These are phyloP conservation scores for Septoria linicola DNA, from an alignment of 2,329 filamentous ascomycete genomes.

Conservation along the genomic window DNA sequence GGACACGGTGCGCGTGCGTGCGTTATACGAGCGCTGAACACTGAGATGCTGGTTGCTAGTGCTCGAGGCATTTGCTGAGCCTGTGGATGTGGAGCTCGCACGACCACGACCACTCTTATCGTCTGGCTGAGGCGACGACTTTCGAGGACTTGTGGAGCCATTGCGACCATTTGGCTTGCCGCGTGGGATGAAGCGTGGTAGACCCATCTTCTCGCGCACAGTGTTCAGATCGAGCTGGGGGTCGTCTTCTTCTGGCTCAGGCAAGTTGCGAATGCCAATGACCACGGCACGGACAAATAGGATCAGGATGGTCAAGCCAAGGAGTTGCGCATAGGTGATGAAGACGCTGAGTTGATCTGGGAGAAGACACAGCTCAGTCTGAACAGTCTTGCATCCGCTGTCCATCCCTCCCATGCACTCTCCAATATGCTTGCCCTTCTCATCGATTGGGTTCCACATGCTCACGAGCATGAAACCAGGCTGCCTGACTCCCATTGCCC, in stretches of 20 bases:
- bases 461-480: slow-evolving; percentile 88
- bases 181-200: slow-evolving; percentile 10
- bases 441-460: slow-evolving; percentile 86
- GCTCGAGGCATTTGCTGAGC: slow-evolving; percentile 24
- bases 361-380: slow-evolving; percentile 86
- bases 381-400: slow-evolving; percentile 59
- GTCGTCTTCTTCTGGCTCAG: slow-evolving; percentile 15
- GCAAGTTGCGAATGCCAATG: slow-evolving; percentile 32
- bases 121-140: slow-evolving; percentile 19
- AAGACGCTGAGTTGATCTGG: slow-evolving; percentile 86
- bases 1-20: slow-evolving; percentile 42
- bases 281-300: slow-evolving; percentile 49
- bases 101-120: slow-evolving; percentile 33
- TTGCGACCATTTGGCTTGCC: slow-evolving; percentile 25
- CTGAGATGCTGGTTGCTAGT: slow-evolving; percentile 28
- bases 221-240: slow-evolving; percentile 12
- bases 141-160: slow-evolving; percentile 29
- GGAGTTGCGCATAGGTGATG: slow-evolving; percentile 69
- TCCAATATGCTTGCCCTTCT: slow-evolving; percentile 35
- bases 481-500: slow-evolving; percentile 90
- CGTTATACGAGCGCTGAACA: slow-evolving; percentile 34
- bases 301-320: slow-evolving; percentile 53
- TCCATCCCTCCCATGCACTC: slow-evolving; percentile 17
- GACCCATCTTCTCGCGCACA: slow-evolving; percentile 12
- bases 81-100: slow-evolving; percentile 38